Conservation (phyloP, 108 stramenopile species). For the Cyclotella distinguenda region DNA sequence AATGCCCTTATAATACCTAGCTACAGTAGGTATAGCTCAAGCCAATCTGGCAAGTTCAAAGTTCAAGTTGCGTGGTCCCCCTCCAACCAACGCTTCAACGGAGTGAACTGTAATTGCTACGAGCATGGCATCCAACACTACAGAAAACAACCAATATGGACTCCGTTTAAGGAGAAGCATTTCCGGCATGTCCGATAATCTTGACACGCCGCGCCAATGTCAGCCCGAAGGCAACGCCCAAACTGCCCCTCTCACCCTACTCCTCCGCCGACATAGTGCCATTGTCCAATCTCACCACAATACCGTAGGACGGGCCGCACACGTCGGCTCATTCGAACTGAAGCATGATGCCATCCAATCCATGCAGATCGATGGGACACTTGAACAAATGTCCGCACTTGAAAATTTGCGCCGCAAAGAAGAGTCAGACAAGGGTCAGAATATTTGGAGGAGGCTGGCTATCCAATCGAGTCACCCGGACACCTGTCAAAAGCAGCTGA, state of each 20-base stretch:
- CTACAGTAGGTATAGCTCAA: no score
- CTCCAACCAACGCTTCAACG: no score
- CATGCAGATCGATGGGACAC: constrained; percentile 15
- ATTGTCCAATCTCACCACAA: background rate
- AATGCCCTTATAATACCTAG: no score
- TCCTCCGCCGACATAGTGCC: background rate
- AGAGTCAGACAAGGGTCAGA: background rate
- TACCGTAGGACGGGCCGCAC: background rate
- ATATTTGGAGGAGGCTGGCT: constrained; percentile 23
- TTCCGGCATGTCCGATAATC: background rate
- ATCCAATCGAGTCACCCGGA: constrained; percentile 16
- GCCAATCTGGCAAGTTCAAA: no score
- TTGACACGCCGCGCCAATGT: background rate
- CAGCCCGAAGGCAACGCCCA: background rate
- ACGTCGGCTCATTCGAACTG: constrained; percentile 18
- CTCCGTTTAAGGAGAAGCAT: no score
- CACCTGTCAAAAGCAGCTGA: constrained; percentile 30
- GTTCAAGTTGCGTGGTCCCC: no score
- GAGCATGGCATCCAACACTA: no score
- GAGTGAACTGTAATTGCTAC: no score
- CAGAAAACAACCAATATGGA: no score
- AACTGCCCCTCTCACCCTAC: background rate
- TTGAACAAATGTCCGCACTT: background rate
- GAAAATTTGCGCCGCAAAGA: background rate
- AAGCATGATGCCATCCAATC: constrained; percentile 22